Evolutionary conservation across 306 rosid genomes (phyloP).

Genomic region (Corylus avellana): DNA sequence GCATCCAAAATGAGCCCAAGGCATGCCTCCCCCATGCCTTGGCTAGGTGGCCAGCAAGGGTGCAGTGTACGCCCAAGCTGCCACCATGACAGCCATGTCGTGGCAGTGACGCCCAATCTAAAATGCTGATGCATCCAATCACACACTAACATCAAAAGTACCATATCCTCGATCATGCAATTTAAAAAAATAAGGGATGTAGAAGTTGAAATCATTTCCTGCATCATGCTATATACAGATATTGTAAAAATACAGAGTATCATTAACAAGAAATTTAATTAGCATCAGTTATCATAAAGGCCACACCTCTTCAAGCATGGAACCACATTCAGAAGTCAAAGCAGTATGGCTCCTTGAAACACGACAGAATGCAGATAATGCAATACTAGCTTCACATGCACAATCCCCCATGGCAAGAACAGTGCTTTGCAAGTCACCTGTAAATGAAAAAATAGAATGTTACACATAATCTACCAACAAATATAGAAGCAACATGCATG

Average conservation of each 20-base stretch:
- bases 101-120: neutral
- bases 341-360: constrained; percentile 83
- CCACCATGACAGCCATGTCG: too few relatives aligned
- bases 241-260: neutral
- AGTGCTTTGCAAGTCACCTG: constrained; percentile 81
- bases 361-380: constrained; percentile 65
- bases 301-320: constrained; percentile 95
- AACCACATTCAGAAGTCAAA: constrained; percentile 96
- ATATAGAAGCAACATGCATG: constrained; percentile 13
- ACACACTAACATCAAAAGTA: neutral
- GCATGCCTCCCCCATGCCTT: too few relatives aligned
- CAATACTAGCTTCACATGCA: constrained; percentile 74
- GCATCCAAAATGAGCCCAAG: too few relatives aligned
- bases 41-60: too few relatives aligned
- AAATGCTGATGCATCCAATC: neutral
- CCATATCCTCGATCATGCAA: neutral
- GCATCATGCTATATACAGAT: neutral
- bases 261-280: constrained; percentile 15
- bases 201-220: neutral
- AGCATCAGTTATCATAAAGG: constrained; percentile 17
- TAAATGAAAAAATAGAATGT: constrained; percentile 21
- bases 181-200: neutral
- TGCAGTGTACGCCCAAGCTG: too few relatives aligned
- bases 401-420: constrained; percentile 86
- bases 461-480: constrained; percentile 22